Conservation (phyloP, 2,329 filamentous ascomycete species). For the Alternaria gansuensis region DNA sequence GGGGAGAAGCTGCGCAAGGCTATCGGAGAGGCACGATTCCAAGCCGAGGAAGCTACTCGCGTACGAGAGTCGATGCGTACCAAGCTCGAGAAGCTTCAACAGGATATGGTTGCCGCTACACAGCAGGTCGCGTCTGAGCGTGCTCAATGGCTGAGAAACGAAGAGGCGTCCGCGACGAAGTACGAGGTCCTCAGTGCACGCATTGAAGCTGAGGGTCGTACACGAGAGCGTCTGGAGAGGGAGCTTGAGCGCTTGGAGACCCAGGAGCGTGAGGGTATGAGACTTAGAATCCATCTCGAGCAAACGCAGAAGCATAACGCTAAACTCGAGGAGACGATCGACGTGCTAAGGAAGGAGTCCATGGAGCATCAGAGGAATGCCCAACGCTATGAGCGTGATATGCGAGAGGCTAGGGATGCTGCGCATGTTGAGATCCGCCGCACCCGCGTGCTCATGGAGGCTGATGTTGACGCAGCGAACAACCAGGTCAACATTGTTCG, state of each 20-base stretch:
- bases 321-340: slow-evolving; percentile 68
- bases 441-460: slow-evolving; percentile 78
- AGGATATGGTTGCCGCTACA: slow-evolving; percentile 82
- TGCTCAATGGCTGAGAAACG: slow-evolving; percentile 75
- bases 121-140: slow-evolving; percentile 85
- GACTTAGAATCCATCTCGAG: slow-evolving; percentile 77
- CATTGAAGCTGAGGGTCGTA: slow-evolving; percentile 57
- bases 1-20: slow-evolving; percentile 77
- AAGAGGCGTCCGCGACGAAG: slow-evolving; percentile 64
- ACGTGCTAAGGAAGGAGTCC: slow-evolving; percentile 69
- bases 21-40: slow-evolving; percentile 75
- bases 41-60: slow-evolving; percentile 85
- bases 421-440: slow-evolving; percentile 82
- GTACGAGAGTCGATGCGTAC: slow-evolving; percentile 83
- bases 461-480: slow-evolving; percentile 83
- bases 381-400: slow-evolving; percentile 78
- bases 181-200: slow-evolving; percentile 65
- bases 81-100: slow-evolving; percentile 85
- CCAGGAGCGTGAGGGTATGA: slow-evolving; percentile 78
- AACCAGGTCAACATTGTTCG: slow-evolving; percentile 85
- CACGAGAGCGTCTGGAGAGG: slow-evolving; percentile 57
- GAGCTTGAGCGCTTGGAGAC: slow-evolving; percentile 58
- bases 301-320: slow-evolving; percentile 67
- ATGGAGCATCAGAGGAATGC: slow-evolving; percentile 75
- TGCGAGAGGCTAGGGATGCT: slow-evolving; percentile 82